Conservation (phyloP, 2,329 filamentous ascomycete species). For the Pseudopithomyces chartarum region DNA sequence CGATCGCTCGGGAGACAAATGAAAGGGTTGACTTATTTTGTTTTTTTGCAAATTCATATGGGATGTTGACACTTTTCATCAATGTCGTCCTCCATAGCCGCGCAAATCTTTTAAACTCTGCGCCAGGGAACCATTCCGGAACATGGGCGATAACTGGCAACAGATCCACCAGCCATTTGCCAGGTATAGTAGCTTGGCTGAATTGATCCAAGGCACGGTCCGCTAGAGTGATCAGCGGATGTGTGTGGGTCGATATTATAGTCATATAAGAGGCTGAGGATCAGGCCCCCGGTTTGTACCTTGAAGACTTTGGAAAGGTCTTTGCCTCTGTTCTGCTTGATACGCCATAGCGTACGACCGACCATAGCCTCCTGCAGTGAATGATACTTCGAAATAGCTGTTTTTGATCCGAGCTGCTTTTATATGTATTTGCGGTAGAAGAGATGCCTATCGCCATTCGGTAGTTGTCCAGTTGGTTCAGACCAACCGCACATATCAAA, state of each 20-base stretch:
- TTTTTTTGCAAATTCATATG: slow-evolving; percentile 48
- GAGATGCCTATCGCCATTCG: slow-evolving; percentile 44
- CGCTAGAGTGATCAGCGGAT: slow-evolving; percentile 49
- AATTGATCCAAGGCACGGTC: slow-evolving; percentile 49
- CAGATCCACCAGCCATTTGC: slow-evolving; percentile 53
- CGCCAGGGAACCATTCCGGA: slow-evolving; percentile 53
- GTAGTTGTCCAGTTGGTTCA: slow-evolving; percentile 40
- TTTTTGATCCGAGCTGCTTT: slow-evolving; percentile 52
- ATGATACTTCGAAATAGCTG: slow-evolving; percentile 47
- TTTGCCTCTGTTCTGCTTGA: slow-evolving; percentile 46
- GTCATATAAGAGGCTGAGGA: slow-evolving; percentile 39
- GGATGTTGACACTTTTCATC: slow-evolving; percentile 34
- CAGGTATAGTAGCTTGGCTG: slow-evolving; percentile 46
- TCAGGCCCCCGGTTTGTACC: slow-evolving; percentile 40
- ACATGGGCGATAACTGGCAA: slow-evolving; percentile 50
- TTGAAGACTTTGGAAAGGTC: slow-evolving; percentile 49
- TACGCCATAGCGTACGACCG: slow-evolving; percentile 50
- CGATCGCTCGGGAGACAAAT: slow-evolving; percentile 44
- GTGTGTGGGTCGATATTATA: slow-evolving; percentile 50
- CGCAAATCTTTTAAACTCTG: slow-evolving; percentile 48
- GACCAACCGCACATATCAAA: slow-evolving; percentile 42
- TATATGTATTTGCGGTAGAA: slow-evolving; percentile 53
- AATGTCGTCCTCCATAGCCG: slow-evolving; percentile 30
- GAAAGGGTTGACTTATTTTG: slow-evolving; percentile 34
- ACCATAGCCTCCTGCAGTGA: slow-evolving; percentile 52